Evolutionary conservation across 768 basidiomycete species (phyloP).

Genomic region (Mycena latifolia): DNA sequence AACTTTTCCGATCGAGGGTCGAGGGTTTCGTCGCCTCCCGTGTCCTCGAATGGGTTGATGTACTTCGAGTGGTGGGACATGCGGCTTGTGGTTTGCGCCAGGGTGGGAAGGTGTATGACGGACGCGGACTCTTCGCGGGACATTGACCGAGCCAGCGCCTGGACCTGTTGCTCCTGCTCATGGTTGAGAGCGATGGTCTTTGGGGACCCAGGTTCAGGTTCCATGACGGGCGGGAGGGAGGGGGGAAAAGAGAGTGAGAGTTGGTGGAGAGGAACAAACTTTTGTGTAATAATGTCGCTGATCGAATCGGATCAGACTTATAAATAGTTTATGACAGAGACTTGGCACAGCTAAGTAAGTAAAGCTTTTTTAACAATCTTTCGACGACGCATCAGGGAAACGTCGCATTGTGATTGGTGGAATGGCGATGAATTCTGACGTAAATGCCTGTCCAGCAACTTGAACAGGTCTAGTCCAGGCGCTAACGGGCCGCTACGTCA

Average conservation of each 20-base stretch:
- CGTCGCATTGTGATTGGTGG: too few species aligned
- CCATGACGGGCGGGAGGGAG: conserved; percentile 7
- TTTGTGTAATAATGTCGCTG: too few species aligned
- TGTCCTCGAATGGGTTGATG: conserved; percentile 43
- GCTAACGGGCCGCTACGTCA: too few species aligned
- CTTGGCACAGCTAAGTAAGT: too few species aligned
- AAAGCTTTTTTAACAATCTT: too few species aligned
- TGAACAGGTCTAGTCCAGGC: too few species aligned
- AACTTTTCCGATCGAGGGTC: conserved; percentile 52
- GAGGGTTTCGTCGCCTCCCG: conserved; percentile 41
- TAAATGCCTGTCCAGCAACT: too few species aligned
- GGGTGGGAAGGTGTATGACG: background rate
- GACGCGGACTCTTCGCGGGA: conserved; percentile 1
- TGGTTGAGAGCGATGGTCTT: conserved; percentile 23
- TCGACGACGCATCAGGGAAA: too few species aligned
- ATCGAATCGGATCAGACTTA: too few species aligned
- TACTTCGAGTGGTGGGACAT: conserved; percentile 16
- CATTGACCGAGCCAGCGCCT: conserved; percentile 24
- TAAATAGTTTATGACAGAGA: too few species aligned
- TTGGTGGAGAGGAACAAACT: background rate
- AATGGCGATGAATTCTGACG: too few species aligned
- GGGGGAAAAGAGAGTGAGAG: background rate
- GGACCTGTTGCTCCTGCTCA: conserved; percentile 26
- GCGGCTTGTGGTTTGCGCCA: conserved; percentile 3
- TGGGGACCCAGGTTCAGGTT: conserved; percentile 13